Conservation (phyloP, 73 alveolate species). For the Symbiodinium natans region DNA sequence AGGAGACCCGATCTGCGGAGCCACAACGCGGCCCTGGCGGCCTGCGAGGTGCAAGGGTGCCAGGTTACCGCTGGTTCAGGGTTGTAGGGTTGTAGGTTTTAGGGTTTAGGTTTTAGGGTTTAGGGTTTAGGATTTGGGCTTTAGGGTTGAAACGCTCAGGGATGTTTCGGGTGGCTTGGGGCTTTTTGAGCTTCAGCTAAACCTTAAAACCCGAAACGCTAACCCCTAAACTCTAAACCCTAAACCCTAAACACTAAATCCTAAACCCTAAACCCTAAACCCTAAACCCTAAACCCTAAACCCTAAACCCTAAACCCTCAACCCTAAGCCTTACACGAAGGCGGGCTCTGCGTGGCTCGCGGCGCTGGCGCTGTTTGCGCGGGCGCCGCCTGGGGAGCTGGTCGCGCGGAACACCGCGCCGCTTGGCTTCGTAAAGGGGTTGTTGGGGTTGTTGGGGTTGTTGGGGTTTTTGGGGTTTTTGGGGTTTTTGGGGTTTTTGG, state of each 20-base stretch:
- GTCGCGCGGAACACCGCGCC: not conserved
- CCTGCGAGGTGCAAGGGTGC: not conserved
- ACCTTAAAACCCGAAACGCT: too few relatives aligned
- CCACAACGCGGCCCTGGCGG: not conserved
- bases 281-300: too few relatives aligned
- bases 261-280: too few relatives aligned
- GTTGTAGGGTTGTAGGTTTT: not conserved
- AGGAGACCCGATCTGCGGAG: not conserved
- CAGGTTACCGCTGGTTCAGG: not conserved
- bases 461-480: too few relatives aligned
- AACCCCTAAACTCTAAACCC: too few relatives aligned
- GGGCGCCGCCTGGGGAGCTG: not conserved
- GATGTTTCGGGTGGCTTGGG: too few relatives aligned
- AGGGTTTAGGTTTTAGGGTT: not conserved
- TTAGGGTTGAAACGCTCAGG: not conserved
- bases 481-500: too few relatives aligned
- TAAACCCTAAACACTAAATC: too few relatives aligned
- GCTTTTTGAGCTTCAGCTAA: too few relatives aligned
- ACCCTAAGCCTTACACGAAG: not conserved
- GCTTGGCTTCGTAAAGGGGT: not conserved
- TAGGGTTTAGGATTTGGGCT: not conserved
- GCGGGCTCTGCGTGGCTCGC: not conserved
- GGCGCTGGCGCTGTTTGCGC: constrained; percentile 4
- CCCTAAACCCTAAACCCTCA: too few relatives aligned
- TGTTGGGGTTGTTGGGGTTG: too few relatives aligned